A percentile compares a stretch with the other conserved stretches of the same genome.
Evolutionary conservation across 768 basidiomycete genomes (phyloP).

Genomic region (Symmetrospora coprosmae): DNA sequence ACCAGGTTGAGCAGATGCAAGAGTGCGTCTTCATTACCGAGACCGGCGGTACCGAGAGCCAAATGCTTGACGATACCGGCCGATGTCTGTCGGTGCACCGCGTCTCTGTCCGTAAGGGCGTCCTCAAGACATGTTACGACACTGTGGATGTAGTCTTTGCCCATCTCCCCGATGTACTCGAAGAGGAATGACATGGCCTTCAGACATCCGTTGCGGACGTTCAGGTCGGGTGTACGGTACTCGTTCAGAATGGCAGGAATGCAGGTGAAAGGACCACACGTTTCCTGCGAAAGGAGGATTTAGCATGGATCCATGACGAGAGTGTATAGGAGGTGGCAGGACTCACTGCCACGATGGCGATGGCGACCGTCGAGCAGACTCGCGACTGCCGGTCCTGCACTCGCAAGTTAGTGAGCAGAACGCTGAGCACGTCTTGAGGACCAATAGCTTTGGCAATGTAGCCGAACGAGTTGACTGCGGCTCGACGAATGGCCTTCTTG

Average conservation of each 20-base stretch:
- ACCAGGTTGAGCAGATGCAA: constrained; percentile 94
- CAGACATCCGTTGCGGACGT: constrained; percentile 95
- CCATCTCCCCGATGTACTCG: constrained; percentile 95
- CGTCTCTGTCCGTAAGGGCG: constrained; percentile 91
- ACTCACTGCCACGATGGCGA: constrained; percentile 54
- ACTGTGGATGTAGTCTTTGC: constrained; percentile 87
- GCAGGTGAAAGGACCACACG: constrained; percentile 93
- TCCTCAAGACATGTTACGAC: constrained; percentile 97
- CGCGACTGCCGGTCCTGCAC: constrained; percentile 98
- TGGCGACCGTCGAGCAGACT: constrained; percentile 95
- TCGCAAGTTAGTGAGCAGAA: constrained; percentile 85
- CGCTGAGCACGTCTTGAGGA: constrained; percentile 92
- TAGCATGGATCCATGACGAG: background rate
- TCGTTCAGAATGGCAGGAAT: constrained; percentile 98
- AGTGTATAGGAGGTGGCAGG: background rate
- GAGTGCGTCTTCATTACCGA: constrained; percentile 97
- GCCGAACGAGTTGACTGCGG: constrained; percentile 97
- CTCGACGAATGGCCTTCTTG: constrained; percentile 96
- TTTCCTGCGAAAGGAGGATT: constrained; percentile 82
- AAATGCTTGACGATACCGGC: constrained; percentile 97
- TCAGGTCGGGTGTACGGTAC: constrained; percentile 93
- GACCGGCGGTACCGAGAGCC: constrained; percentile 86
- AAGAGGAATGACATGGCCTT: constrained; percentile 98
- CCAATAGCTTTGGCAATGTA: constrained; percentile 99
- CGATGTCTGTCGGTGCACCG: constrained; percentile 95